Percentiles rank a stretch among this genome's conserved stretches.
Evolutionary conservation across 164 flowering plant genomes (phyloP).

Genomic region (Houttuynia cordata): DNA sequence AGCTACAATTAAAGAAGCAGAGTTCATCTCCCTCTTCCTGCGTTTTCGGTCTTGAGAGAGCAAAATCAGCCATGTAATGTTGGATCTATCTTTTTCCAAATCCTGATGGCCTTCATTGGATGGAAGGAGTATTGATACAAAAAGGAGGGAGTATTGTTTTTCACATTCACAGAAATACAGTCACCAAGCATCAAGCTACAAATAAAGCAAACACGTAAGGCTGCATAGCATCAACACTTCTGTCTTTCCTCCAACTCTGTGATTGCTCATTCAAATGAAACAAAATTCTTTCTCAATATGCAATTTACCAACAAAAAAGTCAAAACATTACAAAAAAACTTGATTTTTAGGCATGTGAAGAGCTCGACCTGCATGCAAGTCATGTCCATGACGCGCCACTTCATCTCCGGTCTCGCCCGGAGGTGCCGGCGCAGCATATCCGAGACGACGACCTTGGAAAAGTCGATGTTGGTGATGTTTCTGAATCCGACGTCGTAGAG

Average conservation of each 20-base stretch:
- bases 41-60: too few relatives aligned
- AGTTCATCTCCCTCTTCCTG: too few relatives aligned
- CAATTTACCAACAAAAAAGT: too few relatives aligned
- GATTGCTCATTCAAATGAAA: too few relatives aligned
- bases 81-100: too few relatives aligned
- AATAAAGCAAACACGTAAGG: not conserved
- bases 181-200: not conserved
- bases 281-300: not conserved
- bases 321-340: not conserved
- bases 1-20: too few relatives aligned
- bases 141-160: too few relatives aligned
- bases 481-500: conserved; percentile 72
- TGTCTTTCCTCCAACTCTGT: too few relatives aligned
- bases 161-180: not conserved
- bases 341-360: too few relatives aligned
- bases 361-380: conserved; percentile 73
- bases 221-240: not conserved
- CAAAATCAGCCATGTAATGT: too few relatives aligned
- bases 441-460: conserved; percentile 81
- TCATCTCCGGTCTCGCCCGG: conserved; percentile 59
- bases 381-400: conserved; percentile 97
- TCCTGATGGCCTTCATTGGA: too few relatives aligned
- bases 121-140: too few relatives aligned
- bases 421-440: conserved; percentile 77
- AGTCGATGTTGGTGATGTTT: conserved; percentile 67